A percentile compares a stretch with the other conserved stretches of the same genome.
These are phyloP conservation scores for Panicum hallii DNA, from an alignment of 202 grass and related monocot genomes.

Conservation along the genomic window DNA sequence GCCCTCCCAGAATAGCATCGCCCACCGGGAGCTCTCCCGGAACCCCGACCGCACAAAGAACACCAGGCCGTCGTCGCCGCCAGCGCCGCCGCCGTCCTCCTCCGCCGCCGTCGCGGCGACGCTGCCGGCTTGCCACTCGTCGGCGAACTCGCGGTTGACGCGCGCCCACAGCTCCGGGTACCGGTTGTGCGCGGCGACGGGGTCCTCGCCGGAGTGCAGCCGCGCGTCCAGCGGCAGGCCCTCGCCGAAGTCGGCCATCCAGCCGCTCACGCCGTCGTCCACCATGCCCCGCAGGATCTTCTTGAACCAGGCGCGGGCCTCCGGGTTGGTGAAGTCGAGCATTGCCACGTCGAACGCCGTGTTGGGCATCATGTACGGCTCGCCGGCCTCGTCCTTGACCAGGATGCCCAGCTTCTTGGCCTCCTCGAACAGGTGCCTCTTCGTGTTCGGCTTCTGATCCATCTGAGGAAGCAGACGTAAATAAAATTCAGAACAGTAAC, in stretches of 20 bases:
- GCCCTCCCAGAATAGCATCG: constrained; percentile 97
- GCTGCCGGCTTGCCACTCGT: constrained; percentile 61
- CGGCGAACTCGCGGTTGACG: constrained; percentile 85
- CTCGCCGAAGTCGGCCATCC: constrained; percentile 99
- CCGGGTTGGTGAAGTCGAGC: constrained; percentile 89
- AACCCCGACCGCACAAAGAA: constrained; percentile 92
- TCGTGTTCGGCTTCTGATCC: constrained; percentile 60
- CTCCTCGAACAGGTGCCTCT: constrained; percentile 74
- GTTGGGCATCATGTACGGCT: constrained; percentile 91
- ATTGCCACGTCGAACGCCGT: constrained; percentile 93
- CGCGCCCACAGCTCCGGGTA: constrained; percentile 94
- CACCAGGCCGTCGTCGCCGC: constrained; percentile 49
- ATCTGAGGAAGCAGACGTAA: constrained; percentile 35
- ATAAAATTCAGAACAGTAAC: background rate
- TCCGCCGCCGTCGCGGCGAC: background rate
- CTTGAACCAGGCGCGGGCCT: constrained; percentile 78
- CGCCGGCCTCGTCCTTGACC: constrained; percentile 65
- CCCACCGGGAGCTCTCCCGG: constrained; percentile 75
- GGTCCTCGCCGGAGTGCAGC: constrained; percentile 81
- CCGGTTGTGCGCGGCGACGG: constrained; percentile 77
- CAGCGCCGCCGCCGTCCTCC: background rate
- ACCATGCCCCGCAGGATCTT: constrained; percentile 66
- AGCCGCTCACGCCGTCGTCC: constrained; percentile 71
- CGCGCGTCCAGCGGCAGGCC: constrained; percentile 81
- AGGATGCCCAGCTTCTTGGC: constrained; percentile 72